Base-by-base conservation (phyloP, 1,139 yeast species). In the Scheffersomyces insectosa region DNA sequence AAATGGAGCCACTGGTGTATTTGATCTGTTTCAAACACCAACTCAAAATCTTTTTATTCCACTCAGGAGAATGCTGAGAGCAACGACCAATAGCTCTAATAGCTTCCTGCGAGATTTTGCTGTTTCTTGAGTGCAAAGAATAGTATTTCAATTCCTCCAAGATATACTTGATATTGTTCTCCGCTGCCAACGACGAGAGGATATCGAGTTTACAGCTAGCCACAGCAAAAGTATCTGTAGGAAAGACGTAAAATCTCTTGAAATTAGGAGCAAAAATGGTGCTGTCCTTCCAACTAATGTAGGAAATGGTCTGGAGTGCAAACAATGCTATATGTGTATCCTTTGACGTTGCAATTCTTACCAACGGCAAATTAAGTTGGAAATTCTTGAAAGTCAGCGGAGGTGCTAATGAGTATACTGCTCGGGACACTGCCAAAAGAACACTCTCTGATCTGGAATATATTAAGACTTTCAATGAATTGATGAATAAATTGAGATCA, bases 141-240 rank as follows among this genome's bases (percentile, higher is more conserved):
- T 82, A 79, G 57, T 81, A 81, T 53, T 85, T 85, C 34, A 91
- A 68, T 60, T 90, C 96, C 25, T 75, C 72, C n/a, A 86, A 66
- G 12, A 88, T 76, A 3, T 55, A 48, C 35, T 72, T 70, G 40
- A 82, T 75, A 50, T 79, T 88, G 3, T 64, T 61, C 23, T 77
- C 80, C 40, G 73, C 72, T 31, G 83, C 78, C 25, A 89, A 61
- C 13, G 74, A 65, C 2, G 91, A 75, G 37, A 91, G 63, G 23
- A 89, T 79, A 39, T 75, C 74, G n/a, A 91, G 62, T 61, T 90
- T 91, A 41, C 77, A 63, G 39, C 65, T 64, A 10, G 88, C 74
- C 5, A 79, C 68, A 1, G 60, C 57, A 0, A 56, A 42, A 1
- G 71, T 54, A 54, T 90, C 97, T 2, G 67, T 58, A 1, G 93